A percentile compares a stretch with the other conserved stretches of the same genome.
Evolutionary conservation across 352 stramenopile genomes (phyloP).

Genomic region (Phytophthora sp.): DNA sequence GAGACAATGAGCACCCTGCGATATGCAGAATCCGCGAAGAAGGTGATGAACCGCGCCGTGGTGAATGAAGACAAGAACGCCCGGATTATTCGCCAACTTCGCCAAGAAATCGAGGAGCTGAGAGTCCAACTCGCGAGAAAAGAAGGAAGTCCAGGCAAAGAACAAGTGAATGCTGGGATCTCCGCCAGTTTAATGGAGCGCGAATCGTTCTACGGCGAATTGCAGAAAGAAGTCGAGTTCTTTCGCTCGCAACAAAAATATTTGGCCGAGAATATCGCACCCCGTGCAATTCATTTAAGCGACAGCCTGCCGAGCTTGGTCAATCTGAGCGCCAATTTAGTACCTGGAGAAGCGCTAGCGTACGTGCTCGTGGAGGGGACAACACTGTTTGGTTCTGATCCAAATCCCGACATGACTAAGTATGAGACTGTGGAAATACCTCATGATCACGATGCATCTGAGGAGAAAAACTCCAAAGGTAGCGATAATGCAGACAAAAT

Average conservation of each 20-base stretch:
- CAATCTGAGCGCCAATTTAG: slow-evolving; percentile 45
- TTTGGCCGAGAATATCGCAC: neutral
- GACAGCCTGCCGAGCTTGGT: slow-evolving; percentile 52
- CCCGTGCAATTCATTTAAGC: slow-evolving; percentile 37
- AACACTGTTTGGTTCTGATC: slow-evolving; percentile 55
- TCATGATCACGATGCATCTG: slow-evolving; percentile 3
- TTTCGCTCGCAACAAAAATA: slow-evolving; percentile 45
- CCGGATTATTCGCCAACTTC: slow-evolving; percentile 76
- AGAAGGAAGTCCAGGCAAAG: slow-evolving; percentile 39
- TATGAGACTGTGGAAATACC: slow-evolving; percentile 17
- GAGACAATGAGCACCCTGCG: slow-evolving; percentile 87
- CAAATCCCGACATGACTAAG: slow-evolving; percentile 17
- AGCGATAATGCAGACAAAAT: slow-evolving; percentile 1
- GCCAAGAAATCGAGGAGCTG: slow-evolving; percentile 74
- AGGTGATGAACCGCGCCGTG: slow-evolving; percentile 81
- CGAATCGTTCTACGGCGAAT: slow-evolving; percentile 52
- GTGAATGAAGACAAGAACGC: slow-evolving; percentile 88
- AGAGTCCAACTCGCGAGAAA: slow-evolving; percentile 44
- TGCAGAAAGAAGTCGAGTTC: slow-evolving; percentile 58
- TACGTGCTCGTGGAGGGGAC: slow-evolving; percentile 51
- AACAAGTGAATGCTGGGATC: slow-evolving; percentile 34
- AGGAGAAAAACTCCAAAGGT: slow-evolving; percentile 15
- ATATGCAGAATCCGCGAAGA: slow-evolving; percentile 86
- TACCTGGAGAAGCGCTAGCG: slow-evolving; percentile 39
- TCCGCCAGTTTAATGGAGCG: slow-evolving; percentile 50